Base-by-base conservation (phyloP, 31 red algal species). In the Endocladia muricata region DNA sequence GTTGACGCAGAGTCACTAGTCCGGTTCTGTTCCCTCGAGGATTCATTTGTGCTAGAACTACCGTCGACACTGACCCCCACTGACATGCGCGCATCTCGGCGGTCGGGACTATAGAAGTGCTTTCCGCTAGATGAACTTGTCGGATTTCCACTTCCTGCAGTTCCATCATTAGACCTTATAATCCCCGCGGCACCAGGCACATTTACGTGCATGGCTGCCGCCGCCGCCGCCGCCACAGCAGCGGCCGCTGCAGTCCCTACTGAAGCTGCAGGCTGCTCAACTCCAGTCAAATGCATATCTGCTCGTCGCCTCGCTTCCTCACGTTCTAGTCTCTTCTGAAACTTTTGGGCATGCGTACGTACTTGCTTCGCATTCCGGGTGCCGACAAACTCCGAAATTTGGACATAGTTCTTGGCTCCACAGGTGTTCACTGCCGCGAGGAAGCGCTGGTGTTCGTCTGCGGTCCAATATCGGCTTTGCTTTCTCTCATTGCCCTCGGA, bases 281-380 rank as follows among this genome's bases (percentile, higher is more conserved):
- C 5, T 42, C 41, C 51, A 25, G 73, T 37, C 38, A 56, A 26
- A 19, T 60, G 77, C 25, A 40, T 55, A 41, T 61, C 74, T 17
- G 40, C 52, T 49, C 76, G 51, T 55, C 81, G 58, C 57, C 76
- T 85, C 3, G 61, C 61, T 69, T 86, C 66, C 55, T 98, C 90
- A 17, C 91, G 86, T 54, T 83, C 79, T 9, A 91, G 61, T 55
- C 73, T 81, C 73, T 94, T 70, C 37, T 89, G 85, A 74, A 79
- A 94, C 55, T 98, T 98, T 62, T 98, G 95, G 4, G 95, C 86
- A 78, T 98, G 95, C 21, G 95, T 98, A 36, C 95, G 95, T 33
- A 98, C 95, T 75, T 98, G 95, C 43, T 89, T 98, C 28, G 91
- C 40, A 42, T 91, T 98, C 63, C 95, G 56, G 19, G 95, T 94